Evolutionary conservation across 2,329 filamentous ascomycete species (phyloP).

Genomic region (Xylariaceae sp.): DNA sequence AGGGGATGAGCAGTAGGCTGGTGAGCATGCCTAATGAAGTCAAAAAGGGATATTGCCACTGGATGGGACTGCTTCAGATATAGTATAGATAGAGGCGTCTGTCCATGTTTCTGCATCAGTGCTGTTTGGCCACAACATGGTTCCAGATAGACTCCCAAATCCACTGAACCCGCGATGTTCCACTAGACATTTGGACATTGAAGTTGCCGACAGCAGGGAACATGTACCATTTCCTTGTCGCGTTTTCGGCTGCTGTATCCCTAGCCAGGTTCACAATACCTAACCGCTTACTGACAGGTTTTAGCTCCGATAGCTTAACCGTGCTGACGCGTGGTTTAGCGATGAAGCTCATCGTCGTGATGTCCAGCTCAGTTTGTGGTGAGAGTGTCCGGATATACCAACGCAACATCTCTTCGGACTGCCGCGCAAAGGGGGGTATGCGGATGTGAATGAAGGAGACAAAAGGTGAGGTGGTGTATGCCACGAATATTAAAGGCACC

Average conservation of each 20-base stretch:
- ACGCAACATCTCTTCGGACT: constrained; percentile 61
- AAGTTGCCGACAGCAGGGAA: constrained; percentile 47
- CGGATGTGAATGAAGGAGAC: constrained; percentile 75
- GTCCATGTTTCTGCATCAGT: no score
- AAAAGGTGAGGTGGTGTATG: constrained; percentile 70
- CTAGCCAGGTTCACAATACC: constrained; percentile 49
- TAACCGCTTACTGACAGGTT: constrained; percentile 38
- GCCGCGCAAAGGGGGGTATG: constrained; percentile 68
- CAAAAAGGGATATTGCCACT: no score
- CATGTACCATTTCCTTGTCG: constrained; percentile 44
- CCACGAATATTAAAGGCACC: constrained; percentile 68
- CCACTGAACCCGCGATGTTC: constrained; percentile 41
- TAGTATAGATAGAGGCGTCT: no score
- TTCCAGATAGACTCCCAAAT: constrained; percentile 43
- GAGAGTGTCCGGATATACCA: constrained; percentile 57
- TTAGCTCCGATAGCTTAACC: constrained; percentile 44
- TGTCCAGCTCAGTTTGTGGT: constrained; percentile 51
- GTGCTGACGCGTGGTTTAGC: constrained; percentile 55
- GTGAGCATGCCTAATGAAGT: no score
- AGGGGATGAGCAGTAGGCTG: no score
- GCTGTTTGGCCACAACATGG: background rate
- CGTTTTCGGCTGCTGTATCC: constrained; percentile 39
- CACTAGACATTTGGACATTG: constrained; percentile 39
- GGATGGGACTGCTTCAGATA: no score
- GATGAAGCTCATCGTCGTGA: constrained; percentile 62